Conservation (phyloP, 164 flowering plant species). For the Amborella trichopoda region DNA sequence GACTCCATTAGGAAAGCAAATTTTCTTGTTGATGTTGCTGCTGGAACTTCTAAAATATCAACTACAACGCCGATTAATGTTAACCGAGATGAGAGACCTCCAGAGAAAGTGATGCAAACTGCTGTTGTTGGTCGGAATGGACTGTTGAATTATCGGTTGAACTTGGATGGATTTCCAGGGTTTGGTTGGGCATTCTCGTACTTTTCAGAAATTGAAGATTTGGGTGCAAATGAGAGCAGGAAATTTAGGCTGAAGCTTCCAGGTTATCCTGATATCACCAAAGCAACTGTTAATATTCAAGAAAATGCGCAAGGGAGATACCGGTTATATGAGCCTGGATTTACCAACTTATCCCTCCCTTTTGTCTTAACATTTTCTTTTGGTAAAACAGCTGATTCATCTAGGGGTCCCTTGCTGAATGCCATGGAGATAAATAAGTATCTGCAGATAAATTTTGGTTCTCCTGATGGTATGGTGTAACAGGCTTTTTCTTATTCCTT, state of each 20-base stretch:
- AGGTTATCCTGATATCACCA: constrained; percentile 52
- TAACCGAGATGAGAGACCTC: constrained; percentile 55
- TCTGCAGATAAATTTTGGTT: constrained; percentile 58
- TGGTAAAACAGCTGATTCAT: constrained; percentile 60
- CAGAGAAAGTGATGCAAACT: constrained; percentile 94
- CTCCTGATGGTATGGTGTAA: constrained; percentile 76
- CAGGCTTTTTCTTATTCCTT: too few relatives aligned
- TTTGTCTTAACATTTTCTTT: constrained; percentile 71
- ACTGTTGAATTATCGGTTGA: constrained; percentile 70
- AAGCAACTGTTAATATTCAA: constrained; percentile 66
- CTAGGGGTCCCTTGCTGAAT: constrained; percentile 85
- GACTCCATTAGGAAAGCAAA: constrained; percentile 79
- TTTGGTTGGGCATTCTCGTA: constrained; percentile 90
- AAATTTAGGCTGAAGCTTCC: constrained; percentile 76
- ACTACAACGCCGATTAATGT: constrained; percentile 54
- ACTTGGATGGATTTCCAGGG: constrained; percentile 92
- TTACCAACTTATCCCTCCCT: constrained; percentile 62
- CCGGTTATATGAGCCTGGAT: constrained; percentile 90
- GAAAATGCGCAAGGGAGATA: constrained; percentile 91
- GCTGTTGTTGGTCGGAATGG: constrained; percentile 96
- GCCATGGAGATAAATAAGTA: constrained; percentile 93
- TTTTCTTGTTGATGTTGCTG: constrained; percentile 92
- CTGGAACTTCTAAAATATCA: constrained; percentile 72
- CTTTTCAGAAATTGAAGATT: constrained; percentile 91
- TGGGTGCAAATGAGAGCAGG: constrained; percentile 47